Evolutionary conservation across 2,329 filamentous ascomycete genomes (phyloP).

Genomic region (Dothideomycetes sp.): DNA sequence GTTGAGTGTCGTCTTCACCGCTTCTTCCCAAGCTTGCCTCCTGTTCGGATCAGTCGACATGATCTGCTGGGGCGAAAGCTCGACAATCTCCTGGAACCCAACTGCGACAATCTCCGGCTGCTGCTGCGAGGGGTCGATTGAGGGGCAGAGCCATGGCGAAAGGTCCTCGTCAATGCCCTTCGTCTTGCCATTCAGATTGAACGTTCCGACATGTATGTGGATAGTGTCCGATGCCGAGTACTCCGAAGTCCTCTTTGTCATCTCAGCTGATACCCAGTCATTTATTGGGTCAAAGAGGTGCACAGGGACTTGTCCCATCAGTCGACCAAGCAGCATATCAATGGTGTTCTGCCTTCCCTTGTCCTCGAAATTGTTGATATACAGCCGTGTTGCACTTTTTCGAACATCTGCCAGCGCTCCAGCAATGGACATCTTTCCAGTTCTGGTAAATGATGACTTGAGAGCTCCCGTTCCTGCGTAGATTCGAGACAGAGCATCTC

Average conservation of each 20-base stretch:
- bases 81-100: slow-evolving; percentile 97
- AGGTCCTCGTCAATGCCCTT: slow-evolving; percentile 69
- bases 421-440: slow-evolving; percentile 90
- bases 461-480: slow-evolving; percentile 94
- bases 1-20: slow-evolving; percentile 71
- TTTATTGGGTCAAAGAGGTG: slow-evolving; percentile 90
- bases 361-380: slow-evolving; percentile 96
- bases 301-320: slow-evolving; percentile 75
- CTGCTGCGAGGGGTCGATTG: slow-evolving; percentile 40
- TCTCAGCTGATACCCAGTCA: slow-evolving; percentile 72
- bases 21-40: slow-evolving; percentile 75
- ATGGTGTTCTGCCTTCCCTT: slow-evolving; percentile 90
- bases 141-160: slow-evolving; percentile 72
- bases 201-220: slow-evolving; percentile 76
- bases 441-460: slow-evolving; percentile 88
- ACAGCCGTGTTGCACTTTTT: slow-evolving; percentile 86
- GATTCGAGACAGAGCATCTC: slow-evolving; percentile 84
- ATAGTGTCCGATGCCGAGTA: slow-evolving; percentile 67
- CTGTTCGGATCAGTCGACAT: slow-evolving; percentile 93
- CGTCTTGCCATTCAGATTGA: slow-evolving; percentile 87
- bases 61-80: slow-evolving; percentile 92
- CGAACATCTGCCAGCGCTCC: slow-evolving; percentile 90
- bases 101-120: slow-evolving; percentile 81
- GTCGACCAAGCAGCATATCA: slow-evolving; percentile 79
- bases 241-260: slow-evolving; percentile 54